Base-by-base conservation (phyloP, 116 monocot genomes). In the Papilionanthe hybrid region DNA sequence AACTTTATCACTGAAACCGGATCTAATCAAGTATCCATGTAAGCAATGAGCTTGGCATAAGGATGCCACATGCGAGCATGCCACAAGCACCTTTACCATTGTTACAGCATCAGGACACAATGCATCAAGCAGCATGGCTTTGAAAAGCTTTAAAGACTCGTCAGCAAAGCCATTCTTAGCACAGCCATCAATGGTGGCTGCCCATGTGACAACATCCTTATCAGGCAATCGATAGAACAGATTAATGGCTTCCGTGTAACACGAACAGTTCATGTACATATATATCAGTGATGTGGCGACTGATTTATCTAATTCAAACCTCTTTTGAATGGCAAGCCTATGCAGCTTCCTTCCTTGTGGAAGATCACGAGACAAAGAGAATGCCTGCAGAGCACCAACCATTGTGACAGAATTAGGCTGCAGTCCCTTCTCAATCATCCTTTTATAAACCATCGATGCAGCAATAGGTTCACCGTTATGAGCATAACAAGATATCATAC, bases 241-340 rank as follows among this genome's bases (percentile, higher is more conserved):
- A 76, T 72, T 20, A 20, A 84, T 80, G 0, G 94, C 92, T 30
- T 91, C 86, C 2, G 66, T 41, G 32, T n/a, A 79, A 78, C 82
- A 79, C 0, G 85, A 86, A 78, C 94, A 94, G 80, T 94, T 94
- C 94, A 90, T 94, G 86, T 94, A 91, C 88, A 89, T 91, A 79
- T 94, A 88, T 37, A 94, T 79, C 42, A 94, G 72, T 43, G 92
- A 88, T 77, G 94, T 94, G 1, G 89, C 83, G 68, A 91, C 84
- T 5, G 85, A 75, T 45, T 57, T 11, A 32, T 88, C 78, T 75
- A 80, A 79, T 72, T 90, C 87, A 32, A 86, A 81, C 47, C 94
- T 90, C 77, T 66, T 83, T 3, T 25, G 77, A 66, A 81, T 56
- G 1, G 81, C 88, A 20, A 90, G 8, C 19, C 80, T 78, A 55